Conservation (phyloP, 306 rosid genomes). For the Clitoria ternatea region DNA sequence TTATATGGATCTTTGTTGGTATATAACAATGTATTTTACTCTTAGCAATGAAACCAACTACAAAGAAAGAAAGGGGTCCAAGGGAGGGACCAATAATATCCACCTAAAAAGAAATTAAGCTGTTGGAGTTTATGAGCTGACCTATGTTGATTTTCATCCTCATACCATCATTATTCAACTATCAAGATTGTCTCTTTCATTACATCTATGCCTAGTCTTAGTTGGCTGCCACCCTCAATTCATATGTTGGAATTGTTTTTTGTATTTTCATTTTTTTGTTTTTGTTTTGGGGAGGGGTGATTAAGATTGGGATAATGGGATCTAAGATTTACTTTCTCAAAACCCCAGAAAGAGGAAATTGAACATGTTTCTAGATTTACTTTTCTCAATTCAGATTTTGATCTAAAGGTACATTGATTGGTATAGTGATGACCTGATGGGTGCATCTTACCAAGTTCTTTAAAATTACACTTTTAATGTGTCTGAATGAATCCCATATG, state of each 20-base stretch:
- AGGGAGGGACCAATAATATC: constrained; percentile 38
- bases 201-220: constrained; percentile 2
- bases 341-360: background rate
- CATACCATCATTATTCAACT: constrained; percentile 34
- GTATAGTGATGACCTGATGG: background rate
- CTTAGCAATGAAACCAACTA: background rate
- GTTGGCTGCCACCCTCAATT: constrained; percentile 27
- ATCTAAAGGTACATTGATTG: background rate
- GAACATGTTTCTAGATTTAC: background rate
- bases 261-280: background rate
- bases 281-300: background rate
- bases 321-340: constrained; percentile 2
- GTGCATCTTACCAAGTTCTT: background rate
- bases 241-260: background rate
- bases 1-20: background rate
- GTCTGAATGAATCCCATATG: background rate
- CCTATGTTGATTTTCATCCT: constrained; percentile 38
- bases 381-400: background rate
- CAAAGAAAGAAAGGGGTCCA: constrained; percentile 15
- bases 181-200: constrained; percentile 22
- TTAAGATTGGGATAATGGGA: background rate
- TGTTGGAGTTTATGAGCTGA: constrained; percentile 37
- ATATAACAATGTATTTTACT: constrained; percentile 17
- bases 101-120: constrained; percentile 45
- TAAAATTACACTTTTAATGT: background rate